Evolutionary conservation across 106 monocot genomes (phyloP), one percentile per base, ranked within the genome.

Genomic region (Dendrobium nobile): DNA sequence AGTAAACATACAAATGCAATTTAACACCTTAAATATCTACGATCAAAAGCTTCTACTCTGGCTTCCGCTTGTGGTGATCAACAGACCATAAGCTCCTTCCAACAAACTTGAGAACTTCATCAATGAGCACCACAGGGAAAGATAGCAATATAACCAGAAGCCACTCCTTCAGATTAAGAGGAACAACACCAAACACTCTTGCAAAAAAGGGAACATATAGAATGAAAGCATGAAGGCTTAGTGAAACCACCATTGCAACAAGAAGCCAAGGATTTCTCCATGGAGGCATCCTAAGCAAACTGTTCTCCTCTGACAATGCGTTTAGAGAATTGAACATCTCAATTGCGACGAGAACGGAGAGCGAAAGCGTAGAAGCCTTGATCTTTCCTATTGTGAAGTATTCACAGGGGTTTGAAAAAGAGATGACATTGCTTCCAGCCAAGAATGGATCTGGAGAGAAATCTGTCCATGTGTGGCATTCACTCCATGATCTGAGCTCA

Each of bases 311-410:
- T 0, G 92, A 92, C 1, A 95, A 73, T 7, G 92, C 95, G 75
- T 92, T 95, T 54, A 95, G 86, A 4, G 95, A 89, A 73, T 95
- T 95, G 73, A 95, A 91, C 95, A 95, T 91, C 82, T 95, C 92
- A 20, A 95, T 90, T 1, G 95, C 81, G 4, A 95, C 95, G 47
- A 95, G 61, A 37, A 95, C 95, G 13, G 95, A 95, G 2, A 95
- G 77, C 0, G 95, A 95, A 1, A 95, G 73, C 2, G 95, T 91
- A 75, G 80, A 89, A 1, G 95, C 92, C 80, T 95, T 95, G 4
- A 89, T 84, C 81, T 95, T 92, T 20, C 95, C 95, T 1, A 75
- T 22, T 0, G 88, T 80, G 84, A 95, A 95, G 77, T 95, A 95
- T 22, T 95, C 95, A 24, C 95, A 95, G 4, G 95, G 95, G 61